Evolutionary conservation across 257 asterid genomes (phyloP).

Genomic region (Nicotiana knightiana): DNA sequence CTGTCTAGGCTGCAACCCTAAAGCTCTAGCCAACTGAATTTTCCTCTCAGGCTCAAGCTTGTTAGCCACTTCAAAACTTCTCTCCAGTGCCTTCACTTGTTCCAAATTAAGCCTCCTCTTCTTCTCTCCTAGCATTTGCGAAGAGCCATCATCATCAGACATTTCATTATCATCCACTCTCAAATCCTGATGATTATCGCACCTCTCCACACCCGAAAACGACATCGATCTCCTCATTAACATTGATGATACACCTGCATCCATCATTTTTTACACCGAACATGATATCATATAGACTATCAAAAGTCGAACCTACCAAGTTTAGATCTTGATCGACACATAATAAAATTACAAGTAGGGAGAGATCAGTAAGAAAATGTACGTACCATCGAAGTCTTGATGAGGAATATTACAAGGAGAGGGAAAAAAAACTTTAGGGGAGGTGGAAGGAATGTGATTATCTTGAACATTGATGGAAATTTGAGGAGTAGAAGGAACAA

Average conservation of each 20-base stretch:
- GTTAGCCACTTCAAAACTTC: slow-evolving; percentile 71
- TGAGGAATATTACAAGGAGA: slow-evolving; percentile 32
- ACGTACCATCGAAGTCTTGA: slow-evolving; percentile 51
- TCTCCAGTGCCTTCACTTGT: slow-evolving; percentile 84
- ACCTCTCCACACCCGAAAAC: slow-evolving; percentile 59
- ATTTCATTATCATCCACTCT: slow-evolving; percentile 48
- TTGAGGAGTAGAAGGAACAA: slow-evolving; percentile 27
- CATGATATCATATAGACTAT: no score
- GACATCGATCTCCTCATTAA: slow-evolving; percentile 77
- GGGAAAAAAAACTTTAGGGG: slow-evolving; percentile 5
- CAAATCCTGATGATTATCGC: slow-evolving; percentile 25
- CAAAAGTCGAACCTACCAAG: not conserved
- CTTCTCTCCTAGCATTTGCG: slow-evolving; percentile 65
- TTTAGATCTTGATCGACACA: not conserved
- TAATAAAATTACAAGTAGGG: not conserved
- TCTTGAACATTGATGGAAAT: slow-evolving; percentile 30
- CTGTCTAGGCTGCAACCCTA: slow-evolving; percentile 79
- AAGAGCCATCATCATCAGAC: slow-evolving; percentile 52
- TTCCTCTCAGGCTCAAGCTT: slow-evolving; percentile 84
- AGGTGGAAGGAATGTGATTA: slow-evolving; percentile 25
- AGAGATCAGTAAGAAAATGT: not conserved
- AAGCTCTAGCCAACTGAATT: slow-evolving; percentile 66
- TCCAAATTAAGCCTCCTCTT: slow-evolving; percentile 72
- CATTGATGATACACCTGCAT: slow-evolving; percentile 40
- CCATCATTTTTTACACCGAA: no score